Conservation (phyloP, 805 yeast genomes). For the Hanseniaspora singularis region DNA sequence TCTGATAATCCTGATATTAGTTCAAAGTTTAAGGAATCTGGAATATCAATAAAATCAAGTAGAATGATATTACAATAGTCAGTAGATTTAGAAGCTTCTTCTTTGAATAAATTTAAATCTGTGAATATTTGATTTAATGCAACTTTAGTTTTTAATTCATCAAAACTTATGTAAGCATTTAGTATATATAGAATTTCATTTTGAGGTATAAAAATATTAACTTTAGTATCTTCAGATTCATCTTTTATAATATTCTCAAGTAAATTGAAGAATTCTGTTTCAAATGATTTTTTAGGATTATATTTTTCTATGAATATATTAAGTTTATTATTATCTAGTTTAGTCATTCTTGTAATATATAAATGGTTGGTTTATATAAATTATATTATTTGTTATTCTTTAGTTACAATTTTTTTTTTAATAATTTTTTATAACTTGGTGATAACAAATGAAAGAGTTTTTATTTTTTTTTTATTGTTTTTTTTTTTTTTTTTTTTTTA, state of each 20-base stretch:
- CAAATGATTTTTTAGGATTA: background rate
- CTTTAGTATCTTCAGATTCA: background rate
- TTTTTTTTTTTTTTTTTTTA: too few relatives aligned
- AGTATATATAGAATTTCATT: background rate
- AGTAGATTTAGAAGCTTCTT: background rate
- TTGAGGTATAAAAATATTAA: conserved; percentile 9
- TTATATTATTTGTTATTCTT: too few relatives aligned
- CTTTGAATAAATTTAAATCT: background rate
- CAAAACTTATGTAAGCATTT: conserved; percentile 7
- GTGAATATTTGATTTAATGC: background rate
- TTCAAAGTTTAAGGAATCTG: background rate
- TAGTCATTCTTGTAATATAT: too few relatives aligned
- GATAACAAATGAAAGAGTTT: too few relatives aligned
- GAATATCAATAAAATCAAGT: background rate
- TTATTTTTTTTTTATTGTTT: too few relatives aligned
- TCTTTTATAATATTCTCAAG: background rate
- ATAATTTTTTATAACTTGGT: too few relatives aligned
- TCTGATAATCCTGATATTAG: background rate
- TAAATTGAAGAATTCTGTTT: background rate
- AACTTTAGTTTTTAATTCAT: background rate
- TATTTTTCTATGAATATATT: conserved; percentile 2
- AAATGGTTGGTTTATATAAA: too few relatives aligned
- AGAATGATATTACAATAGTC: background rate
- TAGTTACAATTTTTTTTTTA: too few relatives aligned
- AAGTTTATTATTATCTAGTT: background rate